Evolutionary conservation across 345 rosid genomes (phyloP).

Genomic region (Rhodamnia argentea): DNA sequence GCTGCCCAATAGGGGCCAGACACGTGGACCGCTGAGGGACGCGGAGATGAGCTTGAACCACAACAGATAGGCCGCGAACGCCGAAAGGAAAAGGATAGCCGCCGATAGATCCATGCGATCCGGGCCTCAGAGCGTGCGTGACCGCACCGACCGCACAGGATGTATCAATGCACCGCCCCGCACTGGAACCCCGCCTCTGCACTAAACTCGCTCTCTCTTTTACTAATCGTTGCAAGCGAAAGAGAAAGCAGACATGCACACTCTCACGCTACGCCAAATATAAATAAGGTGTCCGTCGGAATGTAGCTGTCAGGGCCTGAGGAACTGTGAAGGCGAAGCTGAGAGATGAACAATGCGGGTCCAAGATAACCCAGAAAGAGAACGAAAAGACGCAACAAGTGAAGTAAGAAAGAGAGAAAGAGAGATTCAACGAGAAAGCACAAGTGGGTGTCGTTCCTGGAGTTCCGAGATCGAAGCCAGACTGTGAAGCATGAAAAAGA

Average conservation of each 20-base stretch:
- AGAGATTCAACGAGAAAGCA: neutral
- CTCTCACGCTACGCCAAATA: neutral
- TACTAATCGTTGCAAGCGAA: neutral
- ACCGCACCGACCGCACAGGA: neutral
- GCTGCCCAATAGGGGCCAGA: constrained; percentile 38
- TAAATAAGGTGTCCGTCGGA: neutral
- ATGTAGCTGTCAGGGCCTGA: neutral
- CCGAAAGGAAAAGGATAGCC: constrained; percentile 15
- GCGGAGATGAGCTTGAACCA: constrained; percentile 24
- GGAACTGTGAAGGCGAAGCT: neutral
- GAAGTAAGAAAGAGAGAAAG: neutral
- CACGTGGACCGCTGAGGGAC: constrained; percentile 29
- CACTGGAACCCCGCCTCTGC: neutral
- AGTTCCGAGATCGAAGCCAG: neutral
- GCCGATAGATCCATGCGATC: constrained; percentile 19
- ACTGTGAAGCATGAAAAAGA: neutral
- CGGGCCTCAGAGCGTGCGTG: neutral
- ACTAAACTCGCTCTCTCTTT: neutral
- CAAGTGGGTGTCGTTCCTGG: neutral
- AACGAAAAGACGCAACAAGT: neutral
- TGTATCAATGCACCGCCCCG: neutral
- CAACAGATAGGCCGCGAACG: constrained; percentile 12
- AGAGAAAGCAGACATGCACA: neutral
- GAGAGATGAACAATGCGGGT: neutral
- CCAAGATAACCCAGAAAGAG: neutral